Evolutionary conservation across 2,329 filamentous ascomycete species (phyloP), one percentile per base, ranked within the genome.

Genomic region (Monosporascus sp.): DNA sequence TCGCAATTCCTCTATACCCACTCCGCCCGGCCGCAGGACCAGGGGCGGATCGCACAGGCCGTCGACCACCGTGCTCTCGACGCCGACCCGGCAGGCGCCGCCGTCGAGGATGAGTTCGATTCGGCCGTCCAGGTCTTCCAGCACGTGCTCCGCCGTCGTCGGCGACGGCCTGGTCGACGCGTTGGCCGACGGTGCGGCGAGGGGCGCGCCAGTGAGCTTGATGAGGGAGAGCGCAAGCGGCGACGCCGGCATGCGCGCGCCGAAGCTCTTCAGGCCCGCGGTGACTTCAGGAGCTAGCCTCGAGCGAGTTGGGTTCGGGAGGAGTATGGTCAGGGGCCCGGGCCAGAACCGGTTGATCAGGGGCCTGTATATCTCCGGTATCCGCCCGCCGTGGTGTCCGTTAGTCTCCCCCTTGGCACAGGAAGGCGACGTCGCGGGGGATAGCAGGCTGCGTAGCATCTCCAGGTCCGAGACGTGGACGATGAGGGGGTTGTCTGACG

Each of bases 21-120:
- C 78, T 7, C 94, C 94, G 2, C 94, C 94, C 0, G 94, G 94
- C 46, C 94, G 76, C 36, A 99, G 75, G 36, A 99, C 83, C 3
- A 87, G 82, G 0, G 94, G 94, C 7, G 93, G 92, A 48, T 81
- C 73, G 54, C 84, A 90, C 15, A 97, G 74, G 0, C 94, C 94
- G 65, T 97, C 94, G 1, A 99, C 91, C 1, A 99, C 94, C 0
- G 94, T 99, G 67, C 91, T 97, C 72, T 99, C 94, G 1, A 99
- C 91, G 1, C 94, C 94, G 11, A 99, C 90, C 20, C 81, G 79
- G 64, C 92, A 97, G 0, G 85, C 74, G 0, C 94, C 94, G 2
- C 93, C 94, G 61, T 99, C 93, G 0, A 99, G 75, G 53, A 99
- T 94, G 6, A 93, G 77, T 62, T 89, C 85, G 59, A 99, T 95